A percentile compares a stretch with the other conserved stretches of the same genome.
Evolutionary conservation across 1,284 basidiomycete species (phyloP).

Genomic region (Puccinia polysora): DNA sequence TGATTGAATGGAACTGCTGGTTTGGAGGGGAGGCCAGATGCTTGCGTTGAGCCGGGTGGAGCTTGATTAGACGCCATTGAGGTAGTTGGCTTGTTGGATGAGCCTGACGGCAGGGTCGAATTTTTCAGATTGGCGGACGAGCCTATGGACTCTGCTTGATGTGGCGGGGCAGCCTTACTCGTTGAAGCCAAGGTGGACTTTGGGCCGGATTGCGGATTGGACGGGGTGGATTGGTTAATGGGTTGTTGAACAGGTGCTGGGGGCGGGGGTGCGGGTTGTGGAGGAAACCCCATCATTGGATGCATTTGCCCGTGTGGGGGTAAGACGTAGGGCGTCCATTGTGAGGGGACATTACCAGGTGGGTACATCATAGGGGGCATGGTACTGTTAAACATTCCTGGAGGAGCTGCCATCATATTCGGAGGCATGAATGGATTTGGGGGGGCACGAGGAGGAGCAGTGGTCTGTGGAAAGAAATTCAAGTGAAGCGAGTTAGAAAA

Average conservation of each 20-base stretch:
- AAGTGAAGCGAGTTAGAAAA: neutral
- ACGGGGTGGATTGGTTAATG: neutral
- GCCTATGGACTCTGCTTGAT: neutral
- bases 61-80: neutral
- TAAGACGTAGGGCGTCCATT: slow-evolving; percentile 33
- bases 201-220: neutral
- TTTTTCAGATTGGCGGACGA: neutral
- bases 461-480: slow-evolving; percentile 8
- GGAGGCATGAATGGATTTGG: slow-evolving; percentile 13
- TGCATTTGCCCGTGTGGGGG: slow-evolving; percentile 38
- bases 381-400: slow-evolving; percentile 25
- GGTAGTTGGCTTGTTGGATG: slow-evolving; percentile 3
- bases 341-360: slow-evolving; percentile 24
- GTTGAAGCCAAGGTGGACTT: neutral
- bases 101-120: neutral
- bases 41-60: neutral
- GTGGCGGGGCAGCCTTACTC: slow-evolving; percentile 3
- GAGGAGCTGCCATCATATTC: slow-evolving; percentile 17
- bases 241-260: slow-evolving; percentile 1
- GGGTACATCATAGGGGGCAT: slow-evolving; percentile 35
- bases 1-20: neutral
- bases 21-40: neutral
- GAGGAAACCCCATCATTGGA: slow-evolving; percentile 40
- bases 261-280: slow-evolving; percentile 21
- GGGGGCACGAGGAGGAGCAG: slow-evolving; percentile 27